phyloP scores from a whole-genome alignment of 495 filamentous ascomycete species.

The Terfezia boudieri region DNA sequence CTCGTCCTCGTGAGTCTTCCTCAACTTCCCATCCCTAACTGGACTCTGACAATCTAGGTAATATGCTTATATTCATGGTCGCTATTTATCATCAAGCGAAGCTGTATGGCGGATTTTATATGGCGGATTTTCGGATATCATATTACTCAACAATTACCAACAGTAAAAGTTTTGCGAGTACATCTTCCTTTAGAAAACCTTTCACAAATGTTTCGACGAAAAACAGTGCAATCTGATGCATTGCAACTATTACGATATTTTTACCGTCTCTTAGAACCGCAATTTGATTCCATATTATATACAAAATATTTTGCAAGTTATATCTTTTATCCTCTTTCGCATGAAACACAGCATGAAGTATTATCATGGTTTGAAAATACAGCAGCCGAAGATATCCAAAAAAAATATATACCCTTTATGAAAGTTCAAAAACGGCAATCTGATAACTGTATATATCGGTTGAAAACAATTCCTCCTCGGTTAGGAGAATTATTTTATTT shows the following conservation, averaged over 20 bases:
- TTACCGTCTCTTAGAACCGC: neutral
- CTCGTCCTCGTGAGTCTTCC: no score
- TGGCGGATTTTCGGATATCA: conserved; percentile 5
- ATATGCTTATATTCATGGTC: conserved; percentile 3
- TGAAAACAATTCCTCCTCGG: neutral
- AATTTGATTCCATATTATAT: conserved; percentile 1
- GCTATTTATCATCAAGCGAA: conserved; percentile 3
- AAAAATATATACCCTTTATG: neutral
- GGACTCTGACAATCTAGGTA: no score
- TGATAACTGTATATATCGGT: neutral
- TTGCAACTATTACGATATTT: conserved; percentile 4
- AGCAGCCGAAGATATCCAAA: neutral
- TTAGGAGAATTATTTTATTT: conserved; percentile 7
- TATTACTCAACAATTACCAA: neutral
- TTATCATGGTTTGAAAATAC: neutral
- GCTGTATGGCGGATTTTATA: conserved; percentile 4
- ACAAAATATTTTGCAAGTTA: neutral
- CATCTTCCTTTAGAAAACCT: conserved; percentile 1
- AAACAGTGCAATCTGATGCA: neutral
- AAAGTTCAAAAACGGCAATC: neutral
- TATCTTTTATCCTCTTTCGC: neutral
- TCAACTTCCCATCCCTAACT: no score
- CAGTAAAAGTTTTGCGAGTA: conserved; percentile 1
- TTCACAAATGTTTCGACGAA: neutral
- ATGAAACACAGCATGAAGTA: neutral